Conservation (phyloP, 2,329 filamentous ascomycete genomes). For the Aspergillus novoparasiticus region DNA sequence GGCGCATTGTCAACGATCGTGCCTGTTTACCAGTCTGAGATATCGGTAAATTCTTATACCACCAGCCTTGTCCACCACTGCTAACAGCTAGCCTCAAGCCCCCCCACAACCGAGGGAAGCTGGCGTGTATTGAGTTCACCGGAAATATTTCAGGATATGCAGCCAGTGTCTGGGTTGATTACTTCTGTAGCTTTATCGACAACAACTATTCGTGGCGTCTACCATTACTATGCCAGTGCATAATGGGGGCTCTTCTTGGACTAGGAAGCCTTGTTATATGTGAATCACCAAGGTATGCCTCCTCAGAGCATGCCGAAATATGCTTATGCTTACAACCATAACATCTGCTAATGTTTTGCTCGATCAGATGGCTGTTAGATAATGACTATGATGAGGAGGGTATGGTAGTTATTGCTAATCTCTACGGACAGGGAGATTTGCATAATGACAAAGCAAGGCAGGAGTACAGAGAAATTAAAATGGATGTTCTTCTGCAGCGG, state of each 20-base stretch:
- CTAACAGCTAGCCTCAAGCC: conserved; percentile 51
- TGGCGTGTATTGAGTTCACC: conserved; percentile 97
- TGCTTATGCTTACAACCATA: conserved; percentile 25
- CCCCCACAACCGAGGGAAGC: conserved; percentile 90
- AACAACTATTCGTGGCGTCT: conserved; percentile 87
- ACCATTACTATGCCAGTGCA: conserved; percentile 86
- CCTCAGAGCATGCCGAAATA: conserved; percentile 17
- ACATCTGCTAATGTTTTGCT: conserved; percentile 5
- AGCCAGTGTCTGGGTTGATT: conserved; percentile 97
- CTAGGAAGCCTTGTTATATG: conserved; percentile 89
- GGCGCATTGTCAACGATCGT: conserved; percentile 90
- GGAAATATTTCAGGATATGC: conserved; percentile 96
- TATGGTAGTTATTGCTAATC: conserved; percentile 95
- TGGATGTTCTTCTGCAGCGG: conserved; percentile 89
- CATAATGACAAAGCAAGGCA: conserved; percentile 90
- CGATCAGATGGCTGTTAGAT: conserved; percentile 84
- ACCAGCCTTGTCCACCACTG: conserved; percentile 1
- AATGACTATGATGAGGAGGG: conserved; percentile 98
- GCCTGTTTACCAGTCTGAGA: conserved; percentile 91
- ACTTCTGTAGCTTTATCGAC: conserved; percentile 89
- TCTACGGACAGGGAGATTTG: conserved; percentile 94
- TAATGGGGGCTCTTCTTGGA: conserved; percentile 87
- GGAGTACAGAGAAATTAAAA: conserved; percentile 98
- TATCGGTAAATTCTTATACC: conserved; percentile 58
- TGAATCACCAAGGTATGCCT: conserved; percentile 80